Evolutionary conservation across 805 yeast genomes (phyloP).

Genomic region (Metschnikowia koreensis): DNA sequence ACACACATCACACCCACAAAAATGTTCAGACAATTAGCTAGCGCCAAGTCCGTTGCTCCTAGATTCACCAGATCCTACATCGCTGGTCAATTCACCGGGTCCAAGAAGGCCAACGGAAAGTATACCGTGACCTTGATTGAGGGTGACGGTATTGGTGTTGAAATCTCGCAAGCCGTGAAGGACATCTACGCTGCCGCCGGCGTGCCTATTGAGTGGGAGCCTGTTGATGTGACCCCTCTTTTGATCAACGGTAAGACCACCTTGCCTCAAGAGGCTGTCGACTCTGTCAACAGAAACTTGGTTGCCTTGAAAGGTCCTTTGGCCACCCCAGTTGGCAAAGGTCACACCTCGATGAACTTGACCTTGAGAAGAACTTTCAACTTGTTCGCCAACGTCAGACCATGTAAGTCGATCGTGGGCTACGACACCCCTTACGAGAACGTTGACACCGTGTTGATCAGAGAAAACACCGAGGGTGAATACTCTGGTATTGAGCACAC

Average conservation of each 20-base stretch:
- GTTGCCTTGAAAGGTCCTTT: slow-evolving; percentile 97
- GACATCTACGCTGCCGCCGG: slow-evolving; percentile 89
- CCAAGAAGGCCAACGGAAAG: slow-evolving; percentile 71
- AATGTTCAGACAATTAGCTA: slow-evolving; percentile 23
- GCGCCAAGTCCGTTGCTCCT: slow-evolving; percentile 19
- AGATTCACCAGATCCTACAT: slow-evolving; percentile 44
- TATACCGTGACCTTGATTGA: slow-evolving; percentile 93
- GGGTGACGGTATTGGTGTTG: slow-evolving; percentile 98
- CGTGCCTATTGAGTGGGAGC: slow-evolving; percentile 96
- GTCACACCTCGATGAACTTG: slow-evolving; percentile 95
- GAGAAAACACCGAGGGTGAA: slow-evolving; percentile 99
- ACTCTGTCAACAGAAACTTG: slow-evolving; percentile 86
- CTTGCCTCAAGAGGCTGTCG: slow-evolving; percentile 88
- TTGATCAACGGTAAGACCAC: slow-evolving; percentile 91
- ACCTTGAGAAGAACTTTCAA: slow-evolving; percentile 96
- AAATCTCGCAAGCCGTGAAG: slow-evolving; percentile 92
- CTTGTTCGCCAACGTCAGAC: slow-evolving; percentile 95
- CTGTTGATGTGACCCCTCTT: slow-evolving; percentile 92
- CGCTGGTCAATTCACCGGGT: slow-evolving; percentile 65
- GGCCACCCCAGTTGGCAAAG: slow-evolving; percentile 98
- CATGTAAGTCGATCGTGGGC: slow-evolving; percentile 91
- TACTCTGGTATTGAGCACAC: slow-evolving; percentile 99
- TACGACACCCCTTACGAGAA: slow-evolving; percentile 85
- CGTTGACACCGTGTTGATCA: slow-evolving; percentile 92
- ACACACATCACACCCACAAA: slow-evolving; percentile 2